Conservation (phyloP, 2,329 filamentous ascomycete species). For the Sporothrix dimorphospora region DNA sequence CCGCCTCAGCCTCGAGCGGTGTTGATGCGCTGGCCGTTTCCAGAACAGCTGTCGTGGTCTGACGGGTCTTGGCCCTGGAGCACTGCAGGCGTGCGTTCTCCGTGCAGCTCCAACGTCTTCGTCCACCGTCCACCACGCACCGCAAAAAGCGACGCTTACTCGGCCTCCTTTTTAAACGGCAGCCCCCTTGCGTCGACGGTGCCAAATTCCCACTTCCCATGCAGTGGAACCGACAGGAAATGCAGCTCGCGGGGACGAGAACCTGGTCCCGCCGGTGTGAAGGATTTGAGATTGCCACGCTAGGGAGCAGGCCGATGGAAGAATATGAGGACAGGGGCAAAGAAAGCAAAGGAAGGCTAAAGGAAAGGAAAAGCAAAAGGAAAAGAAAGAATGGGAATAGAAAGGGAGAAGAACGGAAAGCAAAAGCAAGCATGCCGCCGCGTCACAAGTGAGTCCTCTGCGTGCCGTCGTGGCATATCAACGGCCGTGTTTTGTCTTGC, state of each 20-base stretch:
- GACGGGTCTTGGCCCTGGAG: not conserved
- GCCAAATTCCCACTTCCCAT: constrained; percentile 13
- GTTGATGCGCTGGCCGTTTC: constrained; percentile 15
- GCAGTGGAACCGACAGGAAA: not conserved
- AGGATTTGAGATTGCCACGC: constrained; percentile 5
- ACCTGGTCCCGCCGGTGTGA: not conserved
- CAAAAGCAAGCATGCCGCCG: constrained; percentile 20
- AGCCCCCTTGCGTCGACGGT: not conserved
- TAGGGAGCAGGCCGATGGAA: constrained; percentile 2
- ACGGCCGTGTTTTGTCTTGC: constrained; percentile 19
- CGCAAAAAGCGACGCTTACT: constrained; percentile 2
- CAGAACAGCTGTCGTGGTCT: constrained; percentile 3
- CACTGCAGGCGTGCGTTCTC: not conserved
- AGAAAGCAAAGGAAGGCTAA: not conserved
- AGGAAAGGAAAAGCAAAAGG: not conserved
- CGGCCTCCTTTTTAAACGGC: not conserved
- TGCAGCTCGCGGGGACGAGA: not conserved
- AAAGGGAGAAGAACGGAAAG: not conserved
- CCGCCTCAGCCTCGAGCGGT: constrained; percentile 19
- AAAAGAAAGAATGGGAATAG: not conserved
- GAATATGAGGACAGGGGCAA: not conserved
- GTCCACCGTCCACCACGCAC: not conserved
- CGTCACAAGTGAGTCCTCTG: constrained; percentile 9
- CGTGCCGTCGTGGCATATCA: constrained; percentile 22
- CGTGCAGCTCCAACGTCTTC: not conserved